Conservation (phyloP, 2,329 filamentous ascomycete genomes). For the Cladosporium sp. region DNA sequence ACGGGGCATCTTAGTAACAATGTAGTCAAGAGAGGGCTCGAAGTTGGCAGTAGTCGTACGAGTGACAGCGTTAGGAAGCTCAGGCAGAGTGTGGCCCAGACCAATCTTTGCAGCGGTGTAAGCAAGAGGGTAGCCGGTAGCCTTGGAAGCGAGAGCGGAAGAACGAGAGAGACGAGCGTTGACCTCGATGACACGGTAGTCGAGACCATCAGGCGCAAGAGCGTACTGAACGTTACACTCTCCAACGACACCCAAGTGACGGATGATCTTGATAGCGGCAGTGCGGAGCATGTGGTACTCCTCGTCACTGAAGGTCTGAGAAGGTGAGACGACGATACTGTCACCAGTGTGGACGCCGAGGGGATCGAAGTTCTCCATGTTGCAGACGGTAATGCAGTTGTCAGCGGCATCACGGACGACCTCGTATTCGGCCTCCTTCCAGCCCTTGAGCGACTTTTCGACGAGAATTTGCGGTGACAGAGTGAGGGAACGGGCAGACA, state of each 20-base stretch:
- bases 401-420: constrained; percentile 95
- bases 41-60: constrained; percentile 99
- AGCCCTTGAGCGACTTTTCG: constrained; percentile 97
- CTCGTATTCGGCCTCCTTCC: constrained; percentile 99
- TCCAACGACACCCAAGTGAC: constrained; percentile 93
- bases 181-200: constrained; percentile 98
- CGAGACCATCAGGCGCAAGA: constrained; percentile 90
- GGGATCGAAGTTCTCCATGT: constrained; percentile 98
- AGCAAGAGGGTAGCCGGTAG: constrained; percentile 93
- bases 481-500: constrained; percentile 89
- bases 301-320: constrained; percentile 95
- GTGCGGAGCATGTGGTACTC: constrained; percentile 99
- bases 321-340: constrained; percentile 96
- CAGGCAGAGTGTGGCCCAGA: constrained; percentile 89
- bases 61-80: constrained; percentile 95
- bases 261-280: constrained; percentile 96
- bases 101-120: constrained; percentile 99
- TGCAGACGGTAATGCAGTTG: constrained; percentile 99
- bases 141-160: constrained; percentile 94
- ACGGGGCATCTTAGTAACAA: constrained; percentile 97
- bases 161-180: constrained; percentile 98
- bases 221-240: constrained; percentile 99
- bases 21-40: constrained; percentile 94
- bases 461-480: constrained; percentile 95
- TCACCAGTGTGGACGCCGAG: constrained; percentile 97